Evolutionary conservation across 306 rosid genomes (phyloP), one percentile per base, ranked within the genome.

Genomic region (Cucurbita argyrosperma): DNA sequence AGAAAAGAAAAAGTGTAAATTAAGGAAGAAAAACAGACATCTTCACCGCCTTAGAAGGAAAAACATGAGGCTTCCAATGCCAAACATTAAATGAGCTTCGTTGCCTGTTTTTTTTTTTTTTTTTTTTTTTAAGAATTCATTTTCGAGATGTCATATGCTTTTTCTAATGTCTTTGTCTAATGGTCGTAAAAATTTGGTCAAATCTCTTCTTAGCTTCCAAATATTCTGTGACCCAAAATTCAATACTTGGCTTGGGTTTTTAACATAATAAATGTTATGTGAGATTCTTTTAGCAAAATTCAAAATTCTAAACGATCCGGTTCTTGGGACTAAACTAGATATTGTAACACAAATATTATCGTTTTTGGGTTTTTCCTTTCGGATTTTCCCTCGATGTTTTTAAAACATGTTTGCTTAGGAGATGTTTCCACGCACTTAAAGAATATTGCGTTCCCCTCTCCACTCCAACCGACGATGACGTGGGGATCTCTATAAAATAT

Each of bases 11-110:
- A 66, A 66, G 39, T 43, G 72, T 19, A 77, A 80, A 92, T 42
- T 59, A 88, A 12, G 66, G 49, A 71, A 74, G 70, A 45, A 45
- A 45, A 84, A 92, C 96, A 89, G 96, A 92, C 96, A 92, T 92
- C 86, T 85, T 83, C 88, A 86, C 88, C 90, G 83, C 69, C 67
- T 80, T 84, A 77, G 79, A 83, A 85, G 89, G 82, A 73, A 83
- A 81, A 80, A 85, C 87, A 83, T 79, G 89, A 86, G 88, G 52
- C 77, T 78, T 83, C 85, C 88, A 75, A 88, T 51, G 85, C 76
- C 45, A 5, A 52, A 74, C 90, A 88, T 85, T 88, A 62, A 90
- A 88, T 83, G 94, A 78, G 85, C 90, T 77, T 83, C 85, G 91
- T 80, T 66, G n/a, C 3, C 54, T 66, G 72, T 66, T 47, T 49